Conservation (phyloP, 208 protist species). For the Crithidia fasciculata region DNA sequence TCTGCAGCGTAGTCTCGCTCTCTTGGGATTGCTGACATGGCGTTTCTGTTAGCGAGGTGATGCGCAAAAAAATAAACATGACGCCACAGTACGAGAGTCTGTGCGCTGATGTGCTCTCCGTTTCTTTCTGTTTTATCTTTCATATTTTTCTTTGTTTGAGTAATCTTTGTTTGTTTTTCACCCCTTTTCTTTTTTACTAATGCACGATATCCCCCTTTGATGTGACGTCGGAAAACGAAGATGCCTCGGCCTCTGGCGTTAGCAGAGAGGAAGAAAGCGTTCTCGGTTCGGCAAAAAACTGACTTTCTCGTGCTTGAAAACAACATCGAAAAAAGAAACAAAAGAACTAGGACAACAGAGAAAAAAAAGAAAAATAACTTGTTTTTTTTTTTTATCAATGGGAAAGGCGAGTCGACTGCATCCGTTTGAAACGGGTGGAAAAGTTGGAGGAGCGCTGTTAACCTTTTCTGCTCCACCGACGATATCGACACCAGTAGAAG, state of each 20-base stretch:
- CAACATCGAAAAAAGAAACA: slow-evolving; percentile 10
- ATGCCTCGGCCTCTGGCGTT: neutral
- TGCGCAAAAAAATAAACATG: too few species aligned
- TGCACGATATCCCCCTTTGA: slow-evolving; percentile 6
- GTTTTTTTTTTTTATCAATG: neutral
- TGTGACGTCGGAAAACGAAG: neutral
- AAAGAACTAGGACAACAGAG: neutral
- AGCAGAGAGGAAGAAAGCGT: neutral
- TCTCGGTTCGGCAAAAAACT: neutral
- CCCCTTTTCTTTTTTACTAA: neutral
- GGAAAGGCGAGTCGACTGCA: neutral
- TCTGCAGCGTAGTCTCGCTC: too few species aligned
- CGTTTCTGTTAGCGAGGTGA: too few species aligned
- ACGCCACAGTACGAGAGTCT: too few species aligned
- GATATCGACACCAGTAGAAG: too few species aligned
- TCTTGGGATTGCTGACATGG: too few species aligned
- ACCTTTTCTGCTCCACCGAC: too few species aligned
- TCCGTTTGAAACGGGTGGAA: neutral
- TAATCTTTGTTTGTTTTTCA: neutral
- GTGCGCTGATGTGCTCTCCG: neutral
- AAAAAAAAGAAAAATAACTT: neutral
- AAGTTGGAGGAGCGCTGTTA: too few species aligned
- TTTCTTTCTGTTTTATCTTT: slow-evolving; percentile 7
- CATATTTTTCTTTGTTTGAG: slow-evolving; percentile 3
- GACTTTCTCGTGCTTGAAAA: slow-evolving; percentile 1